Percentiles rank a stretch among this genome's conserved stretches.
Evolutionary conservation across 768 basidiomycete species (phyloP).

Genomic region (Sistotremastrum suecicum): DNA sequence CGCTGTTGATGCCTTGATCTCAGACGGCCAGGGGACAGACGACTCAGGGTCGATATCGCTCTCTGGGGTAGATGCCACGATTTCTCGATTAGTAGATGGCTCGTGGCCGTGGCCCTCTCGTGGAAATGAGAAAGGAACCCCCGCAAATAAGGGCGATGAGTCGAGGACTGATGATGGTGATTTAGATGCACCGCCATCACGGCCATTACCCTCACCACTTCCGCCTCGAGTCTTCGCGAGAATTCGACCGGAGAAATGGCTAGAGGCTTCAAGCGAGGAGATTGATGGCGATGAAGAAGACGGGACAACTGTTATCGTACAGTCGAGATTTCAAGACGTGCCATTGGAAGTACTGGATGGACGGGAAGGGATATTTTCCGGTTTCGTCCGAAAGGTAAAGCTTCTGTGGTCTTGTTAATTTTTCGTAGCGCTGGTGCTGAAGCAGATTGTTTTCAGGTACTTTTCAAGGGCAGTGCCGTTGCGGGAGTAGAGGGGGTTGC

Average conservation of each 20-base stretch:
- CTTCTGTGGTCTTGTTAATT: not conserved
- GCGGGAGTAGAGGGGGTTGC: constrained; percentile 57
- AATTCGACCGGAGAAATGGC: constrained; percentile 59
- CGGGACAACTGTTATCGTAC: constrained; percentile 42
- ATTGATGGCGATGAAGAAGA: constrained; percentile 27
- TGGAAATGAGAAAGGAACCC: constrained; percentile 1
- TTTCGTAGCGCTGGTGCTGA: not conserved
- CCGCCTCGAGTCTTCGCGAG: constrained; percentile 65
- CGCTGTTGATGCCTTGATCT: constrained; percentile 65
- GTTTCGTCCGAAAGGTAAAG: constrained; percentile 62
- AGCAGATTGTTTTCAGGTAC: constrained; percentile 29
- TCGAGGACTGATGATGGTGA: constrained; percentile 7
- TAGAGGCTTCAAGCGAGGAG: constrained; percentile 30
- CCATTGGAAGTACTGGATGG: constrained; percentile 70
- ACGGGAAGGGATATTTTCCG: constrained; percentile 58
- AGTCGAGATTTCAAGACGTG: constrained; percentile 55
- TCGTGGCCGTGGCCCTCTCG: not conserved
- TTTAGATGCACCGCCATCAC: constrained; percentile 24
- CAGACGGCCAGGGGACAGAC: constrained; percentile 52
- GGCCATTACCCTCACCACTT: constrained; percentile 47
- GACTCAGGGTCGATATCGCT: constrained; percentile 1
- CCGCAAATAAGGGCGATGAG: constrained; percentile 1
- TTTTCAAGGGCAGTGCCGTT: constrained; percentile 50
- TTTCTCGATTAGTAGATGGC: not conserved
- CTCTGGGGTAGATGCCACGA: constrained; percentile 1